phyloP scores from a whole-genome alignment of 2,329 filamentous ascomycete genomes.

The Dothistroma pini region DNA sequence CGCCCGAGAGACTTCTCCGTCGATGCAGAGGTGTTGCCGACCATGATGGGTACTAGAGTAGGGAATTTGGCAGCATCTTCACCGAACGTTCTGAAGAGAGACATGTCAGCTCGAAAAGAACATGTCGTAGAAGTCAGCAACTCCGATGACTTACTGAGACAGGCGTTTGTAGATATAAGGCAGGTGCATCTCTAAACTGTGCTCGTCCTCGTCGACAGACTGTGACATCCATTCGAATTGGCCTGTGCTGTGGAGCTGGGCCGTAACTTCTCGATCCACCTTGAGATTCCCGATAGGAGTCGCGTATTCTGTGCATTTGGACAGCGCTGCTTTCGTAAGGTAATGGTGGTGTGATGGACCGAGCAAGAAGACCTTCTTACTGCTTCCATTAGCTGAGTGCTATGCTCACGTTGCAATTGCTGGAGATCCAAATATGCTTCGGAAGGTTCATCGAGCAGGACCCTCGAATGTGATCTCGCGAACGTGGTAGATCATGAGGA shows the following conservation, averaged over 20 bases:
- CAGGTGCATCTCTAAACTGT: conserved; percentile 95
- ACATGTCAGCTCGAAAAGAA: conserved; percentile 5
- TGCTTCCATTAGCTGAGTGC: conserved; percentile 32
- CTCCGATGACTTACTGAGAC: conserved; percentile 39
- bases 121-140: not conserved
- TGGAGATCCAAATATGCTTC: not conserved
- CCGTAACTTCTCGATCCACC: conserved; percentile 58
- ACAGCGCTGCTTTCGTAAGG: conserved; percentile 71
- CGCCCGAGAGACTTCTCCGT: conserved; percentile 67
- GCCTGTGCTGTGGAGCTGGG: conserved; percentile 51
- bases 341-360: conserved; percentile 90
- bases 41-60: conserved; percentile 75
- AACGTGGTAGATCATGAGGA: not conserved
- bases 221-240: conserved; percentile 63
- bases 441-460: not conserved
- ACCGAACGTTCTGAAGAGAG: conserved; percentile 30
- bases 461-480: not conserved
- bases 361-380: conserved; percentile 85
- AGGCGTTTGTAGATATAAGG: conserved; percentile 85
- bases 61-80: conserved; percentile 57
- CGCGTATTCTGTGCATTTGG: conserved; percentile 64
- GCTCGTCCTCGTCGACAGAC: conserved; percentile 71
- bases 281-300: conserved; percentile 70
- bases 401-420: not conserved
- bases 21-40: conserved; percentile 66